A percentile compares a stretch with the other conserved stretches of the same genome.
Conservation (phyloP, 75 land plant species). For the Chamaecyparis obtusa region DNA sequence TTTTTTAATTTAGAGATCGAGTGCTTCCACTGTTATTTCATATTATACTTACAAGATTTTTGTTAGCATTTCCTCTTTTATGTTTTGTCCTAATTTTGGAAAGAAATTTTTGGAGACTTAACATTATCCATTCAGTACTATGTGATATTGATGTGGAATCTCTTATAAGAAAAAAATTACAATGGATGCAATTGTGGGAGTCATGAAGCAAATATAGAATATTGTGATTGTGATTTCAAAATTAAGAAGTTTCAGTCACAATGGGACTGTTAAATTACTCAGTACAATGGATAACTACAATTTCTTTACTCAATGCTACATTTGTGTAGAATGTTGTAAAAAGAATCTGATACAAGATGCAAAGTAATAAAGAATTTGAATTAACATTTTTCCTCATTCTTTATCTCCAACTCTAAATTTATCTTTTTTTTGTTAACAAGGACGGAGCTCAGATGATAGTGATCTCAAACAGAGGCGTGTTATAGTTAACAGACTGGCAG, state of each 20-base stretch:
- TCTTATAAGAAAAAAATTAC: background rate
- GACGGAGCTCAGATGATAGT: conserved; percentile 31
- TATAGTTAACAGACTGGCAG: conserved; percentile 25
- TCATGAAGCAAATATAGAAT: conserved; percentile 1
- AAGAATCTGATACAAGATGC: conserved; percentile 4
- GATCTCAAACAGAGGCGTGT: conserved; percentile 27
- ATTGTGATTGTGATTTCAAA: background rate
- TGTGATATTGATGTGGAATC: background rate
- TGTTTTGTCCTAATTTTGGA: background rate
- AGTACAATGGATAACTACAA: background rate
- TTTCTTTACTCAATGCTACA: background rate
- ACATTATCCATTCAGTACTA: background rate
- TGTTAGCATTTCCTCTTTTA: background rate
- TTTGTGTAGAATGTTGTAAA: background rate
- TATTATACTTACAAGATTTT: background rate
- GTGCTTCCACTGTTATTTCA: background rate
- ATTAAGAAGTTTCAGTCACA: background rate
- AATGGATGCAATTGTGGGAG: background rate
- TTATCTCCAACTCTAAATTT: background rate
- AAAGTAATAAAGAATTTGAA: background rate
- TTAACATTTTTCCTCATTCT: background rate
- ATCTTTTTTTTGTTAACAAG: conserved; percentile 12
- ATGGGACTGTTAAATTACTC: background rate
- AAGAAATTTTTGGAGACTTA: background rate
- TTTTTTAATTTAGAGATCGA: background rate